A percentile compares a stretch with the other conserved stretches of the same genome.
These are phyloP conservation scores for Kappamyces sp. DNA, from an alignment of 192 early-diverging fungal species.

Conservation along the genomic window DNA sequence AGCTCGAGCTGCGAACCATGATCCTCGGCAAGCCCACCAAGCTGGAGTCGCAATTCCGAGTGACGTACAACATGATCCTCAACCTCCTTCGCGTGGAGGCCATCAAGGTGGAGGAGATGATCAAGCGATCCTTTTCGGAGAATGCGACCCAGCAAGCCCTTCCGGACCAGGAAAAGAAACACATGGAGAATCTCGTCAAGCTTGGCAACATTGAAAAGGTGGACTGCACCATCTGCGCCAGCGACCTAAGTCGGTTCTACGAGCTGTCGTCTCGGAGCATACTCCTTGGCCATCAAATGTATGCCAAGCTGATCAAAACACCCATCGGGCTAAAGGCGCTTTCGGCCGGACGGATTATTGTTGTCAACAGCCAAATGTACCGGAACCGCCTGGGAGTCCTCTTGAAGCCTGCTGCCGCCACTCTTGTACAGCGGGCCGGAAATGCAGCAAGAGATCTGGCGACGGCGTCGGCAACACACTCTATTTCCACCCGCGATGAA, in stretches of 20 bases:
- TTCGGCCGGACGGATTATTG: constrained; percentile 64
- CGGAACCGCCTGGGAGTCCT: constrained; percentile 63
- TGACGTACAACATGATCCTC: constrained; percentile 98
- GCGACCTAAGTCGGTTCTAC: constrained; percentile 71
- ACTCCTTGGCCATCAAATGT: constrained; percentile 45
- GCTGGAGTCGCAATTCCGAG: constrained; percentile 88
- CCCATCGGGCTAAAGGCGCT: constrained; percentile 60
- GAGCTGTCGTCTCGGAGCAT: constrained; percentile 53
- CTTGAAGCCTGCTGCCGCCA: constrained; percentile 19
- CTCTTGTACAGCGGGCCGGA: constrained; percentile 9
- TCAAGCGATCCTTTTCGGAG: constrained; percentile 95
- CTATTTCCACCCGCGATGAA: constrained; percentile 6
- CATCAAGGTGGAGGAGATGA: constrained; percentile 96
- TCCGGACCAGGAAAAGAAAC: constrained; percentile 70
- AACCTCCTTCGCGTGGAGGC: constrained; percentile 93
- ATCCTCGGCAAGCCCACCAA: constrained; percentile 83
- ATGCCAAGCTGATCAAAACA: constrained; percentile 49
- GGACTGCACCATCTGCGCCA: constrained; percentile 73
- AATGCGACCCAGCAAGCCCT: constrained; percentile 77
- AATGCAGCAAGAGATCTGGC: constrained; percentile 12
- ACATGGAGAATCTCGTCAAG: constrained; percentile 58
- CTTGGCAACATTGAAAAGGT: constrained; percentile 60
- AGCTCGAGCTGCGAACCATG: constrained; percentile 62
- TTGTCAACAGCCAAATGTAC: constrained; percentile 71
- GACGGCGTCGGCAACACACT: constrained; percentile 3